Evolutionary conservation across 805 yeast species (phyloP).

Genomic region (Kazachstania africana): DNA sequence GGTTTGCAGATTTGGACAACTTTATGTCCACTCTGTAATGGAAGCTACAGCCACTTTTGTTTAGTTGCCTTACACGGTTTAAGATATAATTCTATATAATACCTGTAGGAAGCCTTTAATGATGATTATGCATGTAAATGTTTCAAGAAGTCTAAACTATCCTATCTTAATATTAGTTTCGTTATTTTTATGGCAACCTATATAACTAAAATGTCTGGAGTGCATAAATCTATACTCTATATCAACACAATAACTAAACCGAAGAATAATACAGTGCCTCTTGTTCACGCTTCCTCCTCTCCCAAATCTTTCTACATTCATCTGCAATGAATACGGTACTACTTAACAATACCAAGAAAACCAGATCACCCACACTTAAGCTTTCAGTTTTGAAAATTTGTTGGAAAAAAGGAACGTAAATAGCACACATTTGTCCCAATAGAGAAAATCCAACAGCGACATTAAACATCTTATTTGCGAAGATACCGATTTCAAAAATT

Average conservation of each 20-base stretch:
- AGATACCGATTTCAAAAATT: conserved; percentile 67
- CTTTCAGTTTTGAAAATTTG: conserved; percentile 91
- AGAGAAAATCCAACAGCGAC: conserved; percentile 82
- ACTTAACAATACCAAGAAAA: conserved; percentile 40
- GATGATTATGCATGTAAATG: too few species aligned
- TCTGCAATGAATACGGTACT: conserved; percentile 80
- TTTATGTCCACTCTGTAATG: conserved; percentile 18
- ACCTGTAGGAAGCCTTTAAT: not conserved
- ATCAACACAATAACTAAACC: conserved; percentile 9
- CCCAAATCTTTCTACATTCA: conserved; percentile 55
- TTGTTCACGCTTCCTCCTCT: conserved; percentile 9
- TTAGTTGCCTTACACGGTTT: not conserved
- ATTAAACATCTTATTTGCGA: conserved; percentile 80
- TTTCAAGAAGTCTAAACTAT: too few species aligned
- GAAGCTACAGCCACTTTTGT: too few species aligned
- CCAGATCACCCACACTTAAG: conserved; percentile 54
- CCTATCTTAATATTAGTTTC: too few species aligned
- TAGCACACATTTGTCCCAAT: conserved; percentile 84
- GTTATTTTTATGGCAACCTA: too few species aligned
- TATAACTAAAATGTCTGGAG: too few species aligned
- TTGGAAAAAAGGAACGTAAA: conserved; percentile 90
- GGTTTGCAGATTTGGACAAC: conserved; percentile 22
- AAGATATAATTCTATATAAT: not conserved
- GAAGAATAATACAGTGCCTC: conserved; percentile 13
- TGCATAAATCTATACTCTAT: too few species aligned